These are phyloP conservation scores for Marsdenia floribunda DNA, from an alignment of 257 asterid species.

Conservation along the genomic window DNA sequence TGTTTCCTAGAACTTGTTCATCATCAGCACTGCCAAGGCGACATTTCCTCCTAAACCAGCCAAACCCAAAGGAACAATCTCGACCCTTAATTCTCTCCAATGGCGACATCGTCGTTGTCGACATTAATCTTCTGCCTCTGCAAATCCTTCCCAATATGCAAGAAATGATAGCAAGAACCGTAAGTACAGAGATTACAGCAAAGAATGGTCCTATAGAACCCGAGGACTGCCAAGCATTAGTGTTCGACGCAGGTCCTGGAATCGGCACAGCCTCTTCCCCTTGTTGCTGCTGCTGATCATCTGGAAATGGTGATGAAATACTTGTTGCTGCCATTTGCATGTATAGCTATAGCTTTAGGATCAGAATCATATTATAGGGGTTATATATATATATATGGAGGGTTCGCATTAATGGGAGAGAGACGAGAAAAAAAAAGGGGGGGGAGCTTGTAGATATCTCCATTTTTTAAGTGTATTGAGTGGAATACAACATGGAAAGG, in stretches of 20 bases:
- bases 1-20: conserved; percentile 4
- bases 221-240: conserved; percentile 16
- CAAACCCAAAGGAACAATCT: conserved; percentile 11
- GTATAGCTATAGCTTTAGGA: neutral
- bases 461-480: neutral
- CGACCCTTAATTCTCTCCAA: conserved; percentile 12
- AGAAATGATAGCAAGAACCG: conserved; percentile 26
- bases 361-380: neutral
- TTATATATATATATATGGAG: neutral
- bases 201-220: conserved; percentile 37
- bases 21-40: conserved; percentile 1
- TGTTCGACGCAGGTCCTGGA: conserved; percentile 14
- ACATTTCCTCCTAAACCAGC: conserved; percentile 22
- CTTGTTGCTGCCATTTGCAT: conserved; percentile 23
- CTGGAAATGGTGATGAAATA: conserved; percentile 23
- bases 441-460: too few relatives aligned
- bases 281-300: conserved; percentile 19
- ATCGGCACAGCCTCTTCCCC: conserved; percentile 18
- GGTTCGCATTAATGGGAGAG: too few relatives aligned
- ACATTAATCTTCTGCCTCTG: conserved; percentile 15
- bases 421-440: too few relatives aligned
- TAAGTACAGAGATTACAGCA: conserved; percentile 32
- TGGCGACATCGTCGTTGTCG: neutral
- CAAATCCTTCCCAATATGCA: conserved; percentile 28
- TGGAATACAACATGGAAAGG: conserved; percentile 28